Percentiles rank a stretch among this genome's conserved stretches.
Conservation (phyloP, 345 rosid species). For the Camelina hispida region DNA sequence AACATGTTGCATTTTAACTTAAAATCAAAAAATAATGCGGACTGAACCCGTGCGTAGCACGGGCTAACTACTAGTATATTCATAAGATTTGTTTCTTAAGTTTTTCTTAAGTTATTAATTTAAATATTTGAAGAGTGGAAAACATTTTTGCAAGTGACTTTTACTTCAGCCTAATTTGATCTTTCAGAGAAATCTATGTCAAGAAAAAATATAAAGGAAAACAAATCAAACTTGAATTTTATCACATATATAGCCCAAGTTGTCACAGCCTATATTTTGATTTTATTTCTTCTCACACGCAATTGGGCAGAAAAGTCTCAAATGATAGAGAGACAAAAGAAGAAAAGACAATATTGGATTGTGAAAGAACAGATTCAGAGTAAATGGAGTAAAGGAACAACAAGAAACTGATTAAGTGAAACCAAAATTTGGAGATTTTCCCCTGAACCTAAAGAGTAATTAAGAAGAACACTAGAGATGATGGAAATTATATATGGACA, state of each 20-base stretch:
- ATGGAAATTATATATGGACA: neutral
- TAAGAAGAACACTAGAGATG: constrained; percentile 4
- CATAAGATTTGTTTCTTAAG: neutral
- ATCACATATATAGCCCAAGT: neutral
- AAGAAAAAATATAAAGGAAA: neutral
- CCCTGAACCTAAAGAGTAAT: neutral
- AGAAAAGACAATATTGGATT: constrained; percentile 16
- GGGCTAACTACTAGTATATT: no score
- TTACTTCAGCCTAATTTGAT: neutral
- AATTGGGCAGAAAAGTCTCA: constrained; percentile 18
- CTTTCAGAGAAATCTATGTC: neutral
- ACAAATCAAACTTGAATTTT: neutral
- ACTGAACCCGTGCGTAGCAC: no score
- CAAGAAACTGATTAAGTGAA: neutral
- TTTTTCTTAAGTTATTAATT: neutral
- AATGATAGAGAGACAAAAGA: constrained; percentile 6
- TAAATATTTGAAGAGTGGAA: neutral
- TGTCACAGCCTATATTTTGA: neutral
- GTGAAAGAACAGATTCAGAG: neutral
- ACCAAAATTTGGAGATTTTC: neutral
- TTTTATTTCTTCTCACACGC: neutral
- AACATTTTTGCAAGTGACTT: neutral
- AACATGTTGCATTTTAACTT: no score
- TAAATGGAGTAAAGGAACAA: neutral
- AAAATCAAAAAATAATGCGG: no score